Evolutionary conservation across 2,329 filamentous ascomycete genomes (phyloP).

Genomic region (Cyphellophora attinorum): DNA sequence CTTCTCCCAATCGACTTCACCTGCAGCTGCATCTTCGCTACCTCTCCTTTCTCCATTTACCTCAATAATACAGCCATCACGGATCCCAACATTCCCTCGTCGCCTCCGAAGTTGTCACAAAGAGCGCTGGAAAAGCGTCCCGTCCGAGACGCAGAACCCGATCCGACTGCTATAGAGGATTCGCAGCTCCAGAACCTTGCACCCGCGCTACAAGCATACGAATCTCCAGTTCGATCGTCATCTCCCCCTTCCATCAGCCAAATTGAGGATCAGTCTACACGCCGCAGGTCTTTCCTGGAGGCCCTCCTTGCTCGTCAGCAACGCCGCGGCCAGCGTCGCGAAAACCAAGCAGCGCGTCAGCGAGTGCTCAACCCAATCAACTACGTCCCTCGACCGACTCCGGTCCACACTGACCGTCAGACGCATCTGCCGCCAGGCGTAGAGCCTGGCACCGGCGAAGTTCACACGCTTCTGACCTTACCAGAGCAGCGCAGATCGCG

Average conservation of each 20-base stretch:
- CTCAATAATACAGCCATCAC: too few relatives aligned
- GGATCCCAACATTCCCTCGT: background rate
- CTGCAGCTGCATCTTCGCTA: background rate
- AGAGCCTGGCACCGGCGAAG: constrained; percentile 39
- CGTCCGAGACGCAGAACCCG: constrained; percentile 11
- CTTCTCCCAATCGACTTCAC: background rate
- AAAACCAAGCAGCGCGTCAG: constrained; percentile 30
- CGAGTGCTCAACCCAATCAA: constrained; percentile 55
- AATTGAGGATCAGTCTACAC: background rate
- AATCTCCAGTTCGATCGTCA: background rate
- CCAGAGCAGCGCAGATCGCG: constrained; percentile 47
- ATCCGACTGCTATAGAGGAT: constrained; percentile 6
- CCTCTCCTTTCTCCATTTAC: constrained; percentile 1
- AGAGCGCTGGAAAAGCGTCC: constrained; percentile 27
- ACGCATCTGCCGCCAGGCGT: constrained; percentile 1
- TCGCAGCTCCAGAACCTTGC: constrained; percentile 2
- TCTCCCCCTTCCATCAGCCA: background rate
- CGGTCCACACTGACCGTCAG: constrained; percentile 25
- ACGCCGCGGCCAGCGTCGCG: constrained; percentile 7
- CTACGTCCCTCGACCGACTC: constrained; percentile 46
- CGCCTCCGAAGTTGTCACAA: constrained; percentile 23
- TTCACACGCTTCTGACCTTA: constrained; percentile 41
- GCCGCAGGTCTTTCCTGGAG: constrained; percentile 17
- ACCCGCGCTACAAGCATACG: background rate
- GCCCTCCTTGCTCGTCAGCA: constrained; percentile 16